Conservation (phyloP, 2,329 filamentous ascomycete species). For the Fusarium paranaense region DNA sequence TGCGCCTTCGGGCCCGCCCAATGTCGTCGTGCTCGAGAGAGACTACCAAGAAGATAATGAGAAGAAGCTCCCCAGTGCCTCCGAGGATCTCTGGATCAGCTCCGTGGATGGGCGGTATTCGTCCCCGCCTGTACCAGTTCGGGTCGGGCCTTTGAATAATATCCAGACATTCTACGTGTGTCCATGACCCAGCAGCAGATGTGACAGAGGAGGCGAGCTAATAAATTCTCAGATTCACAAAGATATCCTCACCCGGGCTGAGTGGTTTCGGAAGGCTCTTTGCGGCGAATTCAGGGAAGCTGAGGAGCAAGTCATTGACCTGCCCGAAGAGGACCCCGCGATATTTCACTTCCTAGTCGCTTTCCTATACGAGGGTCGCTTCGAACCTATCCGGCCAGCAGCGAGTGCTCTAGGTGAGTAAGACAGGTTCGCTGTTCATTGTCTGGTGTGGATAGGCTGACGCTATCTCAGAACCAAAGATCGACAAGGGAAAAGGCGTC, state of each 20-base stretch:
- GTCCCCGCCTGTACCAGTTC: constrained; percentile 58
- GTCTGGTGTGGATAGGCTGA: constrained; percentile 12
- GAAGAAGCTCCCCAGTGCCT: constrained; percentile 43
- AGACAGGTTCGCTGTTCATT: neutral
- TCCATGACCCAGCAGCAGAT: neutral
- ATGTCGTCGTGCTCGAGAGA: constrained; percentile 39
- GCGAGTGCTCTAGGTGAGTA: constrained; percentile 54
- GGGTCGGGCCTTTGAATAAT: constrained; percentile 55
- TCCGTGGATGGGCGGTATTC: constrained; percentile 62
- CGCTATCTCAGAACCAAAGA: constrained; percentile 26
- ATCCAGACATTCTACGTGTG: constrained; percentile 56
- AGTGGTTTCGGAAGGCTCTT: constrained; percentile 63
- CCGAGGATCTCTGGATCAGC: constrained; percentile 61
- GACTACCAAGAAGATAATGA: constrained; percentile 30
- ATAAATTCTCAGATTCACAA: constrained; percentile 56
- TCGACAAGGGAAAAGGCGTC: constrained; percentile 58
- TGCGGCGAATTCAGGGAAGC: constrained; percentile 61
- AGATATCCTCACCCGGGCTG: constrained; percentile 57
- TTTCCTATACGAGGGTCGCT: constrained; percentile 62
- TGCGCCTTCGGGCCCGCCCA: constrained; percentile 30
- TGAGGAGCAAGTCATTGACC: constrained; percentile 57
- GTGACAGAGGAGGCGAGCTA: constrained; percentile 4
- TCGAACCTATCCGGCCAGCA: constrained; percentile 58
- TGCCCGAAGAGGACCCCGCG: constrained; percentile 63
- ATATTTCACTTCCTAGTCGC: constrained; percentile 64